Percentiles rank a stretch among this genome's conserved stretches.
phyloP scores from a whole-genome alignment of 768 basidiomycete species.

The Neoboletus subvelutipes region DNA sequence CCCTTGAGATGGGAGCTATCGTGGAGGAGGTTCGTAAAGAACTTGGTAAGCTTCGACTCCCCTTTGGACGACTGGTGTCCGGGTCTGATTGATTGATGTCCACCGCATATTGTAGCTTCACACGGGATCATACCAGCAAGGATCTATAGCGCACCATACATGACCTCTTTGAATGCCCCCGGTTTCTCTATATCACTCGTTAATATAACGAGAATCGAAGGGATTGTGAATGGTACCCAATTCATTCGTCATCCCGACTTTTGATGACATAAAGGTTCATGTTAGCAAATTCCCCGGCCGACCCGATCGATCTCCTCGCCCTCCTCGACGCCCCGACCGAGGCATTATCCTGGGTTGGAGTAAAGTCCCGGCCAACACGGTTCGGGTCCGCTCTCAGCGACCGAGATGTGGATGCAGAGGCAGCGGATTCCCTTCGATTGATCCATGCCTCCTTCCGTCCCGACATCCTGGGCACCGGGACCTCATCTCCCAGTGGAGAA shows the following conservation, averaged over 20 bases:
- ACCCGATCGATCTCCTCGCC: conserved; percentile 23
- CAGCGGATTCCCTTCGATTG: not conserved
- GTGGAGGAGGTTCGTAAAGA: conserved; percentile 43
- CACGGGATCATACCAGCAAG: conserved; percentile 37
- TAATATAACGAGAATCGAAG: conserved; percentile 38
- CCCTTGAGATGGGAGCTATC: conserved; percentile 53
- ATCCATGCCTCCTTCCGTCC: conserved; percentile 5
- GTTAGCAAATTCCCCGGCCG: conserved; percentile 17
- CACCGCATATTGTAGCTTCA: conserved; percentile 20
- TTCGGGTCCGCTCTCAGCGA: not conserved
- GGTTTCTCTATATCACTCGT: conserved; percentile 55
- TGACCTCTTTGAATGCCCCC: conserved; percentile 63
- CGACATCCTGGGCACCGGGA: not conserved
- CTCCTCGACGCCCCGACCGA: conserved; percentile 46
- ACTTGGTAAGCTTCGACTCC: conserved; percentile 37
- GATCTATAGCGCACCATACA: conserved; percentile 49
- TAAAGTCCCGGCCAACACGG: conserved; percentile 30
- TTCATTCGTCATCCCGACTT: not conserved
- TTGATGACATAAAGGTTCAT: not conserved
- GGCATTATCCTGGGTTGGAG: conserved; percentile 42
- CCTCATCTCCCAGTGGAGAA: not conserved
- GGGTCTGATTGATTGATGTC: not conserved
- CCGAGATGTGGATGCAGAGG: conserved; percentile 5
- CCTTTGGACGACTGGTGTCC: not conserved
- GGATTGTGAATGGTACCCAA: conserved; percentile 10